Conservation (phyloP, 2,329 filamentous ascomycete species). For the Alternaria conjuncta region DNA sequence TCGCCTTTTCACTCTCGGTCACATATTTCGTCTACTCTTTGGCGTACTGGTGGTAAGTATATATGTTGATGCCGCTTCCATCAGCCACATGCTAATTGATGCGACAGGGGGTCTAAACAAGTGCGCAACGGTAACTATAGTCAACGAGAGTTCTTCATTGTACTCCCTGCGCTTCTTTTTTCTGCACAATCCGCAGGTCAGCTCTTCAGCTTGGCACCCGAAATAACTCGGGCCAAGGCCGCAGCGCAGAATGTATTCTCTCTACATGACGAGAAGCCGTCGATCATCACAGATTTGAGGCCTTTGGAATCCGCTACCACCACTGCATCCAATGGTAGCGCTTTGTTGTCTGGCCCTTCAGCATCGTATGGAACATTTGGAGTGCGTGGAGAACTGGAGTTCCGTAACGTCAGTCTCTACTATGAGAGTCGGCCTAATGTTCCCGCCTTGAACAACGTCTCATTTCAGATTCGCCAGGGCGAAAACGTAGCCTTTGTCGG, state of each 20-base stretch:
- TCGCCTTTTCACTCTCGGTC: constrained; percentile 54
- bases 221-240: constrained; percentile 53
- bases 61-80: background rate
- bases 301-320: background rate
- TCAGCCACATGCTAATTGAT: background rate
- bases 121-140: constrained; percentile 52
- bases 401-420: constrained; percentile 40
- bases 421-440: constrained; percentile 41
- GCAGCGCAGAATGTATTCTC: constrained; percentile 54
- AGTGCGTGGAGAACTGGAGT: constrained; percentile 41
- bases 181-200: constrained; percentile 56
- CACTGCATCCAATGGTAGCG: background rate
- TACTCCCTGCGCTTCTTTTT: constrained; percentile 55
- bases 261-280: constrained; percentile 49
- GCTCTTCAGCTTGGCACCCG: constrained; percentile 55
- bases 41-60: constrained; percentile 55
- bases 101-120: constrained; percentile 47
- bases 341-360: constrained; percentile 21
- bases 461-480: constrained; percentile 47
- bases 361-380: constrained; percentile 26
- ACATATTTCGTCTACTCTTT: constrained; percentile 58
- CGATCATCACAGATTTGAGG: constrained; percentile 40
- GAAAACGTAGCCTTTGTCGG: constrained; percentile 53
- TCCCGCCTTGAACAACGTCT: constrained; percentile 47
- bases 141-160: constrained; percentile 54